phyloP scores from a whole-genome alignment of 139 green algal genomes.

The Ulvella scutata region DNA sequence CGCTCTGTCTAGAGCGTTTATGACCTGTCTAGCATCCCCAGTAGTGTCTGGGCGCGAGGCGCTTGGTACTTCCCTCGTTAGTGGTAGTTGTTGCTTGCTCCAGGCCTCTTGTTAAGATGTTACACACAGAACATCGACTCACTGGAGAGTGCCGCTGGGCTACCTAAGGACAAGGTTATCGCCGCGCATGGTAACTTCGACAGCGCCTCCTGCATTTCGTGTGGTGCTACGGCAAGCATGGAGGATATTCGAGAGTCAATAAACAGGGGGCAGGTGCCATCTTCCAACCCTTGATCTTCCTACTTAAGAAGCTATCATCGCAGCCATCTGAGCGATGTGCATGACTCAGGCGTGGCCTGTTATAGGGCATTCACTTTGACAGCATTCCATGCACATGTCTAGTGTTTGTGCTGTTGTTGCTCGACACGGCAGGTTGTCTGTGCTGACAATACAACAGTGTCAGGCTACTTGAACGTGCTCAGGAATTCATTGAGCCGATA shows the following conservation, averaged over 20 bases:
- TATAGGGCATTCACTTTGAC: neutral
- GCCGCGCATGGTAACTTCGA: conserved; percentile 85
- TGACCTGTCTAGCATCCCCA: no score
- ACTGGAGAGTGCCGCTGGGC: conserved; percentile 35
- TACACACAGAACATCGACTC: conserved; percentile 70
- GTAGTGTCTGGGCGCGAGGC: no score
- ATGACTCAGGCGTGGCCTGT: neutral
- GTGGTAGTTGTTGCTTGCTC: no score
- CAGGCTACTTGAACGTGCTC: no score
- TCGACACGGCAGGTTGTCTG: neutral
- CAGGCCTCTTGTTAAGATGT: neutral
- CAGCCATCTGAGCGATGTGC: neutral
- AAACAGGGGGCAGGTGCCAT: neutral
- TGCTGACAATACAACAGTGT: neutral
- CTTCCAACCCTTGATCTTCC: conserved; percentile 10
- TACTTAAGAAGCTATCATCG: neutral
- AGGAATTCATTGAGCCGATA: no score
- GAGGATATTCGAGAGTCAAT: conserved; percentile 17
- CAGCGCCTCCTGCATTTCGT: conserved; percentile 38
- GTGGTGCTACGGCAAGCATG: conserved; percentile 14
- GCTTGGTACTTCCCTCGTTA: conserved; percentile 35
- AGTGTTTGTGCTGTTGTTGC: conserved; percentile 1
- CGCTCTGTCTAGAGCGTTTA: no score
- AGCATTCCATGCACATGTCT: neutral
- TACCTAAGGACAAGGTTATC: conserved; percentile 39